Conservation (phyloP, 805 yeast genomes). For the Zygotorulaspora danielsina region DNA sequence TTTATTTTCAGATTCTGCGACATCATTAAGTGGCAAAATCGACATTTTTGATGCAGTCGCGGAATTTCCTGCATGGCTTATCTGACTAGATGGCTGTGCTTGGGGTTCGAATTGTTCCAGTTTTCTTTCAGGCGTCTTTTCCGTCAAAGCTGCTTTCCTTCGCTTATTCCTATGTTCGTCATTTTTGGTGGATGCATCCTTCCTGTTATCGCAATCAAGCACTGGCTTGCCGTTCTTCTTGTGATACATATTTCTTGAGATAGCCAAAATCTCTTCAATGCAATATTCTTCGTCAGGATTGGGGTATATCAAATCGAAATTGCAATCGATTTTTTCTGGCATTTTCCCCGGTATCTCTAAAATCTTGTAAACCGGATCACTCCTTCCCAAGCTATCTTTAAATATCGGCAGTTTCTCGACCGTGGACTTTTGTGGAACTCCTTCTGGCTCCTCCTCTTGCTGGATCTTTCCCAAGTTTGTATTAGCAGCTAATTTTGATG, state of each 20-base stretch:
- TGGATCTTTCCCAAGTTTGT: conserved; percentile 49
- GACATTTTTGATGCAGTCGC: conserved; percentile 35
- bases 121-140: conserved; percentile 10
- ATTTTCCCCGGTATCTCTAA: conserved; percentile 55
- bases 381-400: conserved; percentile 37
- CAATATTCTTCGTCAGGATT: conserved; percentile 49
- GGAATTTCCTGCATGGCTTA: not conserved
- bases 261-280: conserved; percentile 60
- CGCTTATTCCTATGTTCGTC: conserved; percentile 6
- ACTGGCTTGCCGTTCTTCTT: conserved; percentile 2
- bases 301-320: conserved; percentile 55
- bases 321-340: conserved; percentile 55
- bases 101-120: not conserved
- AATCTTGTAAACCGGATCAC: conserved; percentile 44
- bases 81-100: not conserved
- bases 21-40: conserved; percentile 45
- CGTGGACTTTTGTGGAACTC: not conserved
- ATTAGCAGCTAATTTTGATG: conserved; percentile 50
- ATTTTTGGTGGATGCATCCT: not conserved
- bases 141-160: conserved; percentile 11
- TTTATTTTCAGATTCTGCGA: conserved; percentile 8
- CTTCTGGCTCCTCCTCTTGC: conserved; percentile 33
- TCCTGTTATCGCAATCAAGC: not conserved
- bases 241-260: conserved; percentile 38
- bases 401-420: conserved; percentile 37